Evolutionary conservation across 345 rosid species (phyloP), one percentile per base, ranked within the genome.

Genomic region (Hypericum perforatum): DNA sequence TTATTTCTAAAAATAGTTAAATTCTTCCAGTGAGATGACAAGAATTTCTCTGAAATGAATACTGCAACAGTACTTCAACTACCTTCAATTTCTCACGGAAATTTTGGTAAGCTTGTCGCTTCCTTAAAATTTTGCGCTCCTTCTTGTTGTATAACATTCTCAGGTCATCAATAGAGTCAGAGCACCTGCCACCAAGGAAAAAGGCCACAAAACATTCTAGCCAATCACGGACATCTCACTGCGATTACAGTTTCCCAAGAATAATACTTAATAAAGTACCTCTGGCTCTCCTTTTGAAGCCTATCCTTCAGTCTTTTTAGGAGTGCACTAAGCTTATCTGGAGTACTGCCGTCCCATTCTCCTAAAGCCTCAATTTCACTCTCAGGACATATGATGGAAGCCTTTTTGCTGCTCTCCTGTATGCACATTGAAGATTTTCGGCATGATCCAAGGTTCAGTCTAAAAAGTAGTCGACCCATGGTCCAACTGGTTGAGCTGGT

Each of bases 371-470:
- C 60, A 61, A 88, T 72, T 62, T 88, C 98, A 75, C 71, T 74
- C 78, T 81, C 98, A 29, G 82, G 86, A 72, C 94, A 88, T 63
- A 92, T 88, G 63, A 85, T 79, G 59, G 98, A 92, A 66, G 98
- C 98, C 81, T 87, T 92, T 68, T 65, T 66, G 56, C 65, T 73
- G 62, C 69, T 79, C 62, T 88, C 95, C 98, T 92, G 75, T 61
- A 73, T 48, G 56, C 52, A 54, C 49, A 67, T 58, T 45, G 38
- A 7, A 53, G 15, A 52, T 9, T 32, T 55, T 46, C 10, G n/a
- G n/a, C n/a, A n/a, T n/a, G n/a, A n/a, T 45, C 47, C 41, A 15
- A 16, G 16, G 45, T 51, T n/a, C n/a, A n/a, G n/a, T n/a, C n/a
- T n/a, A n/a, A n/a, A n/a, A n/a, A n/a, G n/a, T n/a, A n/a, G n/a